phyloP scores from a whole-genome alignment of 2,329 filamentous ascomycete genomes.

The Aureobasidium sp. region DNA sequence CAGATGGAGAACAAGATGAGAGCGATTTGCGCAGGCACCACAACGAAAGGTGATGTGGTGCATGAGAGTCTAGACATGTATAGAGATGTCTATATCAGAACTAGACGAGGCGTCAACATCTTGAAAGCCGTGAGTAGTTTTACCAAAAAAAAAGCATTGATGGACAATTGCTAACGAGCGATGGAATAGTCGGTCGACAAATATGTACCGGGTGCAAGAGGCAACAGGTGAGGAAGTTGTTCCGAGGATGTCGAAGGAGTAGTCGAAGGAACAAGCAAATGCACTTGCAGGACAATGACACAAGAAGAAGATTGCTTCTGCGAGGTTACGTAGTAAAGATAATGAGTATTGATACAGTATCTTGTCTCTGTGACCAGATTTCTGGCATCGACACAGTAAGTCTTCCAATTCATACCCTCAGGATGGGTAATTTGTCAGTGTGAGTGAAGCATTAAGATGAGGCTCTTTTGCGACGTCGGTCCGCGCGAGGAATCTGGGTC shows the following conservation, averaged over 20 bases:
- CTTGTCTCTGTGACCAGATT: not conserved
- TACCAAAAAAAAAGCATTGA: not conserved
- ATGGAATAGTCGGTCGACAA: constrained; percentile 4
- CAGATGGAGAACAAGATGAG: constrained; percentile 94
- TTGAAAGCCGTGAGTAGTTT: constrained; percentile 44
- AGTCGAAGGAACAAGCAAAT: not conserved
- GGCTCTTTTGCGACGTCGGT: not conserved
- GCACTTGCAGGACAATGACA: not conserved
- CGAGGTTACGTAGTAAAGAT: not conserved
- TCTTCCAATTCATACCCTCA: not conserved
- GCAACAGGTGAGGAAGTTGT: not conserved
- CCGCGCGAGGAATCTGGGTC: not conserved
- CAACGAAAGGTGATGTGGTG: constrained; percentile 67
- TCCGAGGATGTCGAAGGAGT: not conserved
- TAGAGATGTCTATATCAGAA: constrained; percentile 75
- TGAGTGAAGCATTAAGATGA: not conserved
- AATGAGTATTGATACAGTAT: not conserved
- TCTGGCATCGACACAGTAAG: not conserved
- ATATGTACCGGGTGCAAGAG: constrained; percentile 9
- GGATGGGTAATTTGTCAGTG: not conserved
- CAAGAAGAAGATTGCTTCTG: not conserved
- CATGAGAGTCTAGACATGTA: constrained; percentile 82
- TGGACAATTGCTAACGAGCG: not conserved
- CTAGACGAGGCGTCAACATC: constrained; percentile 64
- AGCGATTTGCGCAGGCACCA: constrained; percentile 83